Conservation (phyloP, 495 filamentous ascomycete genomes). For the Penicillium crystallinum region DNA sequence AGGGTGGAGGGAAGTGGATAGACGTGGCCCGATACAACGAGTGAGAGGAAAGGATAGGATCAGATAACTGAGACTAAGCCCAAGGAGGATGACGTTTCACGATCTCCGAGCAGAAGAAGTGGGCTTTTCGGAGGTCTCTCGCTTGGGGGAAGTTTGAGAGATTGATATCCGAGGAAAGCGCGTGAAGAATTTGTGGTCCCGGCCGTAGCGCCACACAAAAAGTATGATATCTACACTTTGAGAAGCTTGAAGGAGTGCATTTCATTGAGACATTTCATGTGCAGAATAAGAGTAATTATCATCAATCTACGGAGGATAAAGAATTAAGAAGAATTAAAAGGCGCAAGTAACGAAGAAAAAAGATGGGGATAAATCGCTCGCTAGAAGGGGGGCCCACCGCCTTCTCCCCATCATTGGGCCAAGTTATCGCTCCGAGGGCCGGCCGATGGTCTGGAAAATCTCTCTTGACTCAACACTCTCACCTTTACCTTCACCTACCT, state of each 20-base stretch:
- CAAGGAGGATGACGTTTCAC: constrained; percentile 20
- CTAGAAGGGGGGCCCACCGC: constrained; percentile 10
- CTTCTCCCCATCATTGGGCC: constrained; percentile 11
- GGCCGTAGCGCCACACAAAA: not conserved
- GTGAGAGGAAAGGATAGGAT: constrained; percentile 23
- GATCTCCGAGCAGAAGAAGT: constrained; percentile 9
- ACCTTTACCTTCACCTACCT: constrained; percentile 7
- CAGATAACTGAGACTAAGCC: constrained; percentile 26
- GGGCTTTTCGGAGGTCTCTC: constrained; percentile 11
- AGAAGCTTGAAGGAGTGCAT: too few relatives aligned
- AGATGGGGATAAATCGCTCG: constrained; percentile 12
- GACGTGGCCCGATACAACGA: constrained; percentile 13
- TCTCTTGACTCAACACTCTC: constrained; percentile 15
- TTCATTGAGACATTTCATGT: too few relatives aligned
- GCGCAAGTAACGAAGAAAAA: not conserved
- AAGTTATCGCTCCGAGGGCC: constrained; percentile 23
- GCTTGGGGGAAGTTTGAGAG: constrained; percentile 3
- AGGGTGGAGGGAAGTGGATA: constrained; percentile 29
- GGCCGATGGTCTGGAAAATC: constrained; percentile 30
- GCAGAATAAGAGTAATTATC: too few relatives aligned
- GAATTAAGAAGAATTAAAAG: constrained; percentile 2
- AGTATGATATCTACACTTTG: not conserved
- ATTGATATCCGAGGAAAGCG: not conserved
- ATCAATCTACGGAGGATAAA: too few relatives aligned
- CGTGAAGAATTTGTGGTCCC: not conserved